A percentile compares a stretch with the other conserved stretches of the same genome.
phyloP scores from a whole-genome alignment of 345 rosid species.

The Sonneratia alba region DNA sequence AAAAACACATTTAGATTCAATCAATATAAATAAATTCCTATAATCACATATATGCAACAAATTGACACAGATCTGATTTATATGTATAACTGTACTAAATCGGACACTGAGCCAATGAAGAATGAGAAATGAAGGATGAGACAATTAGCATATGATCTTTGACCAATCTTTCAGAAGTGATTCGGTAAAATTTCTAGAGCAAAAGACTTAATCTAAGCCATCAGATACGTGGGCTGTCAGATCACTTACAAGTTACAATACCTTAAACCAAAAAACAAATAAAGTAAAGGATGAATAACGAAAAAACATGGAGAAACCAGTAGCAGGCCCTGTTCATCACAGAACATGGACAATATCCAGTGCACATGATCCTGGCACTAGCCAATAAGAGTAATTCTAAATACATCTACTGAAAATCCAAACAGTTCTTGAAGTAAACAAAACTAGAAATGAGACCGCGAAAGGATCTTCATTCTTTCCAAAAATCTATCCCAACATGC shows the following conservation, averaged over 20 bases:
- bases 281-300: neutral
- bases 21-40: neutral
- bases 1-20: neutral
- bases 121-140: no score
- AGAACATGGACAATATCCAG: neutral
- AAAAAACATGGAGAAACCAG: neutral
- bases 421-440: neutral
- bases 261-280: neutral
- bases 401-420: neutral
- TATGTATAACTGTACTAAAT: neutral
- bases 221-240: no score
- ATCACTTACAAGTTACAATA: neutral
- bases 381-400: neutral
- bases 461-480: neutral
- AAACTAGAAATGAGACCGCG: neutral
- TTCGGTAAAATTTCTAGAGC: no score
- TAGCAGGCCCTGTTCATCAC: constrained; percentile 3
- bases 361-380: neutral
- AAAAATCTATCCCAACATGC: neutral
- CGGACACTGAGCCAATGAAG: no score
- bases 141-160: no score
- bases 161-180: no score
- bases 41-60: neutral
- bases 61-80: neutral
- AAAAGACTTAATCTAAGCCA: no score